Evolutionary conservation across 345 rosid species (phyloP).

Genomic region (Bruguiera parviflora): DNA sequence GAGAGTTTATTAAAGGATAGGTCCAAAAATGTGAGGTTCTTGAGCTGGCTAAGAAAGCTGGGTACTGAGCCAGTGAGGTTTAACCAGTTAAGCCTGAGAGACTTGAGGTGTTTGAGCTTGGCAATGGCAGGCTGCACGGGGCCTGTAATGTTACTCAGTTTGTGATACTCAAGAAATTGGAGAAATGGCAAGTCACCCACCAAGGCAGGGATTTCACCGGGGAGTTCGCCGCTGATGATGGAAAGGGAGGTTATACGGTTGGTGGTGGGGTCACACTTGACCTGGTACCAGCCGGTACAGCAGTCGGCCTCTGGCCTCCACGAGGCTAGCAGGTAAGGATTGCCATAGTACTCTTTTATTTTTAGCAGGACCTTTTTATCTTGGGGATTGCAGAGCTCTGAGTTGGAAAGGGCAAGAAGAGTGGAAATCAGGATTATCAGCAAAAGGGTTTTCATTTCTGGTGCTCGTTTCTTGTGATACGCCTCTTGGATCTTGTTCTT

Average conservation of each 20-base stretch:
- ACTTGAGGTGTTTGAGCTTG: constrained; percentile 49
- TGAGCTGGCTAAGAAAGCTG: constrained; percentile 42
- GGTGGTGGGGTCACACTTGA: constrained; percentile 55
- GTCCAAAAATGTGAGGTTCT: constrained; percentile 46
- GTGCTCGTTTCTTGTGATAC: not conserved
- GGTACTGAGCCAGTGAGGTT: constrained; percentile 57
- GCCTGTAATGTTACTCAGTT: constrained; percentile 63
- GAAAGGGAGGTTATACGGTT: constrained; percentile 57
- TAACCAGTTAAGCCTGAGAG: constrained; percentile 52
- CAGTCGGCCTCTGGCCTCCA: constrained; percentile 66
- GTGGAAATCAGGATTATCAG: constrained; percentile 27
- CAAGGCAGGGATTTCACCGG: constrained; percentile 53
- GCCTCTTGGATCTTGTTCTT: too few species aligned
- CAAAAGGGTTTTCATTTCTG: constrained; percentile 18
- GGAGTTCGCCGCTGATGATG: constrained; percentile 49
- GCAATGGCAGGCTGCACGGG: constrained; percentile 50
- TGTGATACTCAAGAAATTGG: constrained; percentile 41
- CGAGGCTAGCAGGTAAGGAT: constrained; percentile 68
- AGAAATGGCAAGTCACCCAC: constrained; percentile 69
- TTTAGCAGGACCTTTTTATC: constrained; percentile 66
- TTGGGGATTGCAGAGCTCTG: constrained; percentile 48
- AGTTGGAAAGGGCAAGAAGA: constrained; percentile 26
- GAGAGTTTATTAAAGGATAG: constrained; percentile 60
- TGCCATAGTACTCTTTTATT: constrained; percentile 51
- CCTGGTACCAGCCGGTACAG: constrained; percentile 60